Percentiles rank a stretch among this genome's conserved stretches.
These are phyloP conservation scores for Ophiognomonia clavigignenti-juglandacearum DNA, from an alignment of 2,329 filamentous ascomycete species.

Conservation along the genomic window DNA sequence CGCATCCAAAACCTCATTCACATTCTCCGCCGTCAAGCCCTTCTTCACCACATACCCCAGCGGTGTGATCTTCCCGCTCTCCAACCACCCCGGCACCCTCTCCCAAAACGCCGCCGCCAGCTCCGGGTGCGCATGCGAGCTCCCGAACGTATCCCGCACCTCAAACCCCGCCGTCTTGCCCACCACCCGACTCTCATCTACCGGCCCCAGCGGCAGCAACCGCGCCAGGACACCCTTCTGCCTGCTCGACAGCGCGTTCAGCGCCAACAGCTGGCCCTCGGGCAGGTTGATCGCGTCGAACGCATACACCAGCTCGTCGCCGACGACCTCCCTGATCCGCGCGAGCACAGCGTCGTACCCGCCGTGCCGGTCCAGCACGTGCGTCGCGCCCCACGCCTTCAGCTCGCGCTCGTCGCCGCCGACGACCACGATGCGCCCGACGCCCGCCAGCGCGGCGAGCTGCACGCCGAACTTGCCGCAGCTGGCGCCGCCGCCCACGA, in stretches of 20 bases:
- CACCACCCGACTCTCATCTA: slow-evolving; percentile 24
- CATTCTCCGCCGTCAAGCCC: slow-evolving; percentile 26
- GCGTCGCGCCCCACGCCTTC: slow-evolving; percentile 31
- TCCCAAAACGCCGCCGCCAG: slow-evolving; percentile 28
- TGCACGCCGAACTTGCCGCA: slow-evolving; percentile 29
- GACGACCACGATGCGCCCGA: slow-evolving; percentile 34
- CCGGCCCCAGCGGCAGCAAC: slow-evolving; percentile 20
- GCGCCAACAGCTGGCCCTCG: slow-evolving; percentile 23
- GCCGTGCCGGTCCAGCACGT: slow-evolving; percentile 35
- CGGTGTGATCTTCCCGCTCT: slow-evolving; percentile 26
- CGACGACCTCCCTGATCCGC: slow-evolving; percentile 30
- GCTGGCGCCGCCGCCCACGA: slow-evolving; percentile 31
- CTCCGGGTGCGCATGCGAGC: slow-evolving; percentile 22
- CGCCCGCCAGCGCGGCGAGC: slow-evolving; percentile 28
- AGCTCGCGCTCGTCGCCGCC: slow-evolving; percentile 28
- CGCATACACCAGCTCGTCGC: slow-evolving; percentile 33
- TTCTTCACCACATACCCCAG: slow-evolving; percentile 26
- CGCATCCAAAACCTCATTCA: slow-evolving; percentile 32
- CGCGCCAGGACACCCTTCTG: slow-evolving; percentile 29
- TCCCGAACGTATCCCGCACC: slow-evolving; percentile 22
- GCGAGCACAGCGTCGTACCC: slow-evolving; percentile 24
- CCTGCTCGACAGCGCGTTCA: slow-evolving; percentile 29
- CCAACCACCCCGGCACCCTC: slow-evolving; percentile 24
- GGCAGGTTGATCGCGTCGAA: slow-evolving; percentile 29
- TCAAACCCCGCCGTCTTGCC: slow-evolving; percentile 29